These are phyloP conservation scores for Leishmania turanica DNA, from an alignment of 208 protist species.

Conservation along the genomic window DNA sequence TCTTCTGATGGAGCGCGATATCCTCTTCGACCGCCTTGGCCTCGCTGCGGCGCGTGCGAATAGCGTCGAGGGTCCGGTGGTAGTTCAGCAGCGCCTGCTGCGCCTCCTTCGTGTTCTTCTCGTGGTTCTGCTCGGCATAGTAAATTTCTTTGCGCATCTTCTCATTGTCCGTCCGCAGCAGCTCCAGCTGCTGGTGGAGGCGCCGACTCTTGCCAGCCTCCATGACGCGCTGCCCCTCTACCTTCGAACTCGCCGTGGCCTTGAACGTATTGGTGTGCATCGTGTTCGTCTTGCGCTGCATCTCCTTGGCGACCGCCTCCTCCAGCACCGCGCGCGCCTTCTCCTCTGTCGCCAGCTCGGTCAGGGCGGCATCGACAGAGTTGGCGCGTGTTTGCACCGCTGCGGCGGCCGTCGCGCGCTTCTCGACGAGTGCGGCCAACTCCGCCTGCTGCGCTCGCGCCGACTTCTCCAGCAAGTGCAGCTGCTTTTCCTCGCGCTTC, in stretches of 20 bases:
- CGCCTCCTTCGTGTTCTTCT: slow-evolving; percentile 77
- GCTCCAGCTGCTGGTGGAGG: slow-evolving; percentile 88
- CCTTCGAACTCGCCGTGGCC: slow-evolving; percentile 43
- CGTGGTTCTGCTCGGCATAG: slow-evolving; percentile 90
- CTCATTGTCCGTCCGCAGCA: slow-evolving; percentile 91
- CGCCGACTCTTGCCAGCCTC: slow-evolving; percentile 90
- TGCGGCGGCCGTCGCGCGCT: slow-evolving; percentile 49
- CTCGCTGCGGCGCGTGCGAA: slow-evolving; percentile 85
- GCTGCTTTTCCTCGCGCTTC: slow-evolving; percentile 29
- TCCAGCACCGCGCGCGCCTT: slow-evolving; percentile 66
- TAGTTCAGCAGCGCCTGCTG: slow-evolving; percentile 82
- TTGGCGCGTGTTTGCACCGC: slow-evolving; percentile 51
- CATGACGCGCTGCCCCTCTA: slow-evolving; percentile 81
- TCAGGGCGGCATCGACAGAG: slow-evolving; percentile 59
- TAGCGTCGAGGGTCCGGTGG: slow-evolving; percentile 93
- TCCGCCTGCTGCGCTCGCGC: slow-evolving; percentile 69
- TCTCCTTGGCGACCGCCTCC: slow-evolving; percentile 54
- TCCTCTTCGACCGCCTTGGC: slow-evolving; percentile 91
- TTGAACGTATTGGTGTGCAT: slow-evolving; percentile 74
- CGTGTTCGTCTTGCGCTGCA: slow-evolving; percentile 69
- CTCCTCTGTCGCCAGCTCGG: slow-evolving; percentile 64
- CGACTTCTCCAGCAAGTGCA: slow-evolving; percentile 40
- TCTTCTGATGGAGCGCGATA: slow-evolving; percentile 88
- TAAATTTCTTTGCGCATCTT: slow-evolving; percentile 91
- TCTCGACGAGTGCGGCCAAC: slow-evolving; percentile 47